Evolutionary conservation across 768 basidiomycete species (phyloP).

Genomic region (Dictyophora rubrovolvata): DNA sequence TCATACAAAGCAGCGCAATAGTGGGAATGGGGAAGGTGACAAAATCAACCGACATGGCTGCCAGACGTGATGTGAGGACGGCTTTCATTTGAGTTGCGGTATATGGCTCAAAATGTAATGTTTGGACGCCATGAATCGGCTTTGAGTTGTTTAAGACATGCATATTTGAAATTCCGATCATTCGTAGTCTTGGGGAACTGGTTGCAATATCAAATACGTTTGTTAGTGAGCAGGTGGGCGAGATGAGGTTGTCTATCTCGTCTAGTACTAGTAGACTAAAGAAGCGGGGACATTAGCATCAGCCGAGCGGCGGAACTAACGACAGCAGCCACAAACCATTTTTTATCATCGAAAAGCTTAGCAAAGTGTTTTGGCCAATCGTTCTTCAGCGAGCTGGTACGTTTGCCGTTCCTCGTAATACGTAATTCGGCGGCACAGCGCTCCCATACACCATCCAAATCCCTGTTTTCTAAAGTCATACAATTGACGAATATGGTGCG

Average conservation of each 20-base stretch:
- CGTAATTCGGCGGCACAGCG: slow-evolving; percentile 50
- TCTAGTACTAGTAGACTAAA: slow-evolving; percentile 69
- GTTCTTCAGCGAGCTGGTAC: slow-evolving; percentile 17
- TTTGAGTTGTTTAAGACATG: slow-evolving; percentile 64
- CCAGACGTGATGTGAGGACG: slow-evolving; percentile 58
- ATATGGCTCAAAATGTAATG: slow-evolving; percentile 77
- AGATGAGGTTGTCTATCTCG: slow-evolving; percentile 75
- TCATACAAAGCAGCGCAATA: slow-evolving; percentile 64
- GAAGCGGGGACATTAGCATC: background rate
- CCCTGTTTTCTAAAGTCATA: slow-evolving; percentile 52
- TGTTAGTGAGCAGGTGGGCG: slow-evolving; percentile 40
- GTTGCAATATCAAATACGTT: slow-evolving; percentile 58
- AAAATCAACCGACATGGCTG: slow-evolving; percentile 32
- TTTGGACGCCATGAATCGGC: slow-evolving; percentile 32
- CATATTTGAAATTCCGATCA: slow-evolving; percentile 84
- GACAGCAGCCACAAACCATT: background rate
- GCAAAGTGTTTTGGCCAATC: slow-evolving; percentile 1
- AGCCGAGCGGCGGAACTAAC: background rate
- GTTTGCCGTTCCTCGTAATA: slow-evolving; percentile 25
- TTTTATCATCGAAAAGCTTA: background rate
- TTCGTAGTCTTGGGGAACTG: slow-evolving; percentile 39
- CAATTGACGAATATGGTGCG: slow-evolving; percentile 62
- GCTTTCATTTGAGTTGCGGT: slow-evolving; percentile 57
- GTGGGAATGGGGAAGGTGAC: slow-evolving; percentile 43
- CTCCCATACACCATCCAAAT: slow-evolving; percentile 61